Evolutionary conservation across 116 monocot species (phyloP).

Genomic region (Dioscorea cayenensis): DNA sequence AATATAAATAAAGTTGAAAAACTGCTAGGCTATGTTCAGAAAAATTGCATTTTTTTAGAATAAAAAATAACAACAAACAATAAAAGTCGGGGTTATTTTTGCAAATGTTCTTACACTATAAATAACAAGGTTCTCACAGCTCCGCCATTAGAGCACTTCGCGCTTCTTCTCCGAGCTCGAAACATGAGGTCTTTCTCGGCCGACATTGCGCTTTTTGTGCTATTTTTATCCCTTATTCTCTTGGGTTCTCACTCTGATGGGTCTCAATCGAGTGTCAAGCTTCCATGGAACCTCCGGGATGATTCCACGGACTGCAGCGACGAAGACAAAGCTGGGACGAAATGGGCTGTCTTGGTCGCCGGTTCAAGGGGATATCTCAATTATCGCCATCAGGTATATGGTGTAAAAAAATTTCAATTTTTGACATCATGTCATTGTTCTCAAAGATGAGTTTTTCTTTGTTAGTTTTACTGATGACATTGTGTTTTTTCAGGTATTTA

Average conservation of each 20-base stretch:
- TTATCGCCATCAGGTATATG: constrained; percentile 67
- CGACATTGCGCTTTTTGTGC: neutral
- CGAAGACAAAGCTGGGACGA: constrained; percentile 38
- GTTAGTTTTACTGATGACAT: neutral
- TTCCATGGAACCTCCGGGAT: neutral
- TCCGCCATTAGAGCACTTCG: neutral
- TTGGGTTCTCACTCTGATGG: neutral
- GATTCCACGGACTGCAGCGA: constrained; percentile 7
- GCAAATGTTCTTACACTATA: no score
- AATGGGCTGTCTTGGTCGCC: constrained; percentile 83
- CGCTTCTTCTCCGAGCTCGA: neutral
- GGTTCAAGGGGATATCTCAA: constrained; percentile 75
- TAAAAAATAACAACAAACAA: no score
- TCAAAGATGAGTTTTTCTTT: neutral
- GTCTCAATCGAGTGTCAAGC: neutral
- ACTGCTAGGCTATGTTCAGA: no score
- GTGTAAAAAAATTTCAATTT: no score
- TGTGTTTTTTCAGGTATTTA: neutral
- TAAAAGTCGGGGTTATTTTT: no score
- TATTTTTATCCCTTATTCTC: neutral
- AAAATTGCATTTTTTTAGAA: no score
- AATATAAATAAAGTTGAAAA: no score
- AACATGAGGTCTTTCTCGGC: neutral
- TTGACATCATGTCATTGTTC: no score
- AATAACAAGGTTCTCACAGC: neutral